These are phyloP conservation scores for Stenocarpella maydis DNA, from an alignment of 2,329 filamentous ascomycete genomes.

Conservation along the genomic window DNA sequence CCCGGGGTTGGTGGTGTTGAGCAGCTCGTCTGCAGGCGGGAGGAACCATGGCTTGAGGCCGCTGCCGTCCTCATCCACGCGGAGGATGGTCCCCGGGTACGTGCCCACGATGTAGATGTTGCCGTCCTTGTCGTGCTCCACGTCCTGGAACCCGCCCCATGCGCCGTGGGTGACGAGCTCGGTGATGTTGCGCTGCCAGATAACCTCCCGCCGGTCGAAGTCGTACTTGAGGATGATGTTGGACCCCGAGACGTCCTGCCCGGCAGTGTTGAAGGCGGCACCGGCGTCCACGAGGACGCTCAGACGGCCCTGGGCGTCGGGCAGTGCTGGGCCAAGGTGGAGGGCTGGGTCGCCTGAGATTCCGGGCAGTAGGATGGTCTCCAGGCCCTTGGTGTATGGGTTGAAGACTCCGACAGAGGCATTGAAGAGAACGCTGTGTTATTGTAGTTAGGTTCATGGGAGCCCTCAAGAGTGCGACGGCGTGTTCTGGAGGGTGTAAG, in stretches of 20 bases:
- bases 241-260: constrained; percentile 47
- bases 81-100: constrained; percentile 47
- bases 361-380: constrained; percentile 41
- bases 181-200: constrained; percentile 48
- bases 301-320: constrained; percentile 44
- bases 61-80: constrained; percentile 43
- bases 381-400: constrained; percentile 43
- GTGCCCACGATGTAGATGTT: constrained; percentile 50
- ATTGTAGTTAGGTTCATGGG: neutral
- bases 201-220: constrained; percentile 36
- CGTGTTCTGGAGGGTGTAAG: neutral
- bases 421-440: constrained; percentile 44
- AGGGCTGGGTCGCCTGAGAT: constrained; percentile 43
- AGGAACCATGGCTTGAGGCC: constrained; percentile 45
- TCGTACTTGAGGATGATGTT: constrained; percentile 50
- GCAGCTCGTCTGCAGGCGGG: constrained; percentile 37
- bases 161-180: constrained; percentile 38
- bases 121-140: constrained; percentile 47
- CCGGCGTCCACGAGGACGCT: constrained; percentile 48
- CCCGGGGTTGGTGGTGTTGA: constrained; percentile 40
- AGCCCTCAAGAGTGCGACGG: neutral
- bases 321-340: constrained; percentile 48
- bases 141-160: constrained; percentile 51
- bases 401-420: constrained; percentile 46
- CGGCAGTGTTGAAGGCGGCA: constrained; percentile 46